These are phyloP conservation scores for Aspergillaceae sp. DNA, from an alignment of 2,329 filamentous ascomycete genomes.

Conservation along the genomic window DNA sequence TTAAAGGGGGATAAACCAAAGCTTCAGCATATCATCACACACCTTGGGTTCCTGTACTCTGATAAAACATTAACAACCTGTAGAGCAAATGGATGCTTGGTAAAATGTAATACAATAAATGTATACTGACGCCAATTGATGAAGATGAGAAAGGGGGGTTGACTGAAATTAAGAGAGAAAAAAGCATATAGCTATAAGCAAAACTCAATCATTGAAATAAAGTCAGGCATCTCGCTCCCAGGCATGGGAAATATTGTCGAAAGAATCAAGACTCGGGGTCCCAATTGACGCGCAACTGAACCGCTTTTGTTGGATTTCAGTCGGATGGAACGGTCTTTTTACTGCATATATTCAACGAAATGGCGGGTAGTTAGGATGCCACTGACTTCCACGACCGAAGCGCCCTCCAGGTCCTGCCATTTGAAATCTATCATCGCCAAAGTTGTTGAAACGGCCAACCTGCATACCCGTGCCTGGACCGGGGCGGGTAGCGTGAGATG, in stretches of 20 bases:
- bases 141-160: neutral
- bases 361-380: constrained; percentile 28
- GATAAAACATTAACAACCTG: constrained; percentile 13
- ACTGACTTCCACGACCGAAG: constrained; percentile 29
- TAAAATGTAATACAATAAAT: constrained; percentile 5
- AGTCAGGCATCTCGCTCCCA: no score
- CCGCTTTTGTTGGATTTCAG: no score
- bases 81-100: constrained; percentile 10
- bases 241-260: no score
- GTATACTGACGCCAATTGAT: constrained; percentile 2
- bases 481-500: constrained; percentile 77
- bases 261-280: no score
- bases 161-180: constrained; percentile 1
- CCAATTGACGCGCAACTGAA: no score
- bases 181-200: neutral
- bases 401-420: constrained; percentile 30
- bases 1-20: constrained; percentile 9
- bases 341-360: constrained; percentile 22
- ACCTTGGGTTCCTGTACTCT: constrained; percentile 10
- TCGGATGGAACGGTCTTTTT: neutral
- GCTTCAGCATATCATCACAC: constrained; percentile 10
- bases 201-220: neutral
- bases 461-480: constrained; percentile 69
- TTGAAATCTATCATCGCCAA: constrained; percentile 33
- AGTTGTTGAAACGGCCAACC: constrained; percentile 51